A percentile compares a stretch with the other conserved stretches of the same genome.
phyloP scores from a whole-genome alignment of 805 yeast species.

The Blastobotrys americana region DNA sequence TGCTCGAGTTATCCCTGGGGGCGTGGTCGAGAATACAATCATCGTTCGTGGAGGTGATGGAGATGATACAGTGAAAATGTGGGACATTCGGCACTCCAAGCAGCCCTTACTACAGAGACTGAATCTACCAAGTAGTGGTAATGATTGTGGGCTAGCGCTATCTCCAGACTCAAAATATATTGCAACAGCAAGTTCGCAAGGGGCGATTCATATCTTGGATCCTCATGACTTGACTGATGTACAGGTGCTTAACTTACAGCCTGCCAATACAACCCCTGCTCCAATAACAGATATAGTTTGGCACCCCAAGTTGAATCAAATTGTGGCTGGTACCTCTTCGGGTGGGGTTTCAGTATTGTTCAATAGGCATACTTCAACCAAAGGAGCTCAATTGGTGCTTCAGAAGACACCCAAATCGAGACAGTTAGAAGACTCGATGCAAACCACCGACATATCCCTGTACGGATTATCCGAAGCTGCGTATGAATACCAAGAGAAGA shows the following conservation, averaged over 20 bases:
- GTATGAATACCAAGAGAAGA: constrained; percentile 5
- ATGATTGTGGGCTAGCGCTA: neutral
- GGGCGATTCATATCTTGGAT: constrained; percentile 24
- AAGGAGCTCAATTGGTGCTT: constrained; percentile 26
- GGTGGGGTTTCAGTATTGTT: constrained; percentile 27
- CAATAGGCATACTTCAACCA: constrained; percentile 22
- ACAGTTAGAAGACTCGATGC: constrained; percentile 29
- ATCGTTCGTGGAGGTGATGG: neutral
- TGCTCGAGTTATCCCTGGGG: constrained; percentile 20
- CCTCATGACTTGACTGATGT: constrained; percentile 25
- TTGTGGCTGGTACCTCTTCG: constrained; percentile 24
- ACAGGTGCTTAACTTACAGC: constrained; percentile 12
- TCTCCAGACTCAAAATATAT: constrained; percentile 26
- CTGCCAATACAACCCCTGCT: constrained; percentile 1
- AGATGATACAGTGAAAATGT: constrained; percentile 24
- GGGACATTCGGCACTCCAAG: constrained; percentile 26
- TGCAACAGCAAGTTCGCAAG: constrained; percentile 21
- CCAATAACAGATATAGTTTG: constrained; percentile 20
- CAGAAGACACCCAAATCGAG: constrained; percentile 23
- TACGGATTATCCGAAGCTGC: constrained; percentile 25
- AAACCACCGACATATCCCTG: constrained; percentile 22
- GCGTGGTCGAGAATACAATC: neutral
- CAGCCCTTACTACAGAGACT: constrained; percentile 18
- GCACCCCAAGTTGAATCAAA: constrained; percentile 28
- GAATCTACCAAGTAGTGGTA: constrained; percentile 11